Base-by-base conservation (phyloP, 768 basidiomycete species). In the Pleurotus djamor region DNA sequence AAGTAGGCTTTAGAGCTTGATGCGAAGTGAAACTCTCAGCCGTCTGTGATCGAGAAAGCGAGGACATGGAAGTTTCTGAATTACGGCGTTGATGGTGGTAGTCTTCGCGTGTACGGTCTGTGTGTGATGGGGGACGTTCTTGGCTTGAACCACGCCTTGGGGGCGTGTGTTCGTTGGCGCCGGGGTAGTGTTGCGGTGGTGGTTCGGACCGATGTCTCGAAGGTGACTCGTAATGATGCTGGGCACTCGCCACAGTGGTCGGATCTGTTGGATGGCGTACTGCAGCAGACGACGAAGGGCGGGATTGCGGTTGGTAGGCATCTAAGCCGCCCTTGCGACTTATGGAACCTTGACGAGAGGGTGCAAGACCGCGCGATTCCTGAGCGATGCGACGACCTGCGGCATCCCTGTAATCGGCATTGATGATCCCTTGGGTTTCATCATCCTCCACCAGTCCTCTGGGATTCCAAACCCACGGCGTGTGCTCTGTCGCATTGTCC, bases 381-480 rank as follows among this genome's bases (percentile, higher is more conserved):
- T 70, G 67, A 12, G 65, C 60, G 49, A 63, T 63, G 17, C 60
- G 50, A 43, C 59, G 55, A 32, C 62, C 59, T 37, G 48, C 13
- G 45, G 57, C 44, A 55, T 65, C 61, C 17, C 49, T 21, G 47
- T 49, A 57, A 45, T 63, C 51, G 35, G 59, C 61, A 44, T 65
- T 59, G 48, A 66, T 63, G 36, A 59, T 43, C 35, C 59, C 49
- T 52, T 64, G 58, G 21, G 69, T 49, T 37, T 61, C 62, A 16
- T 68, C 70, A 32, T 76, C 72, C 36, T 75, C 67, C 7, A 67
- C 60, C 17, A 86, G 72, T 59, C 73, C 72, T 37, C 77, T 67
- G 28, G 87, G 83, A 69, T 79, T 85, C 89, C 89, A 91, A 58
- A 89, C 79, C 89, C 89, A 91, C 6, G 89, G 89, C 0, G 89